Conservation (phyloP, 2,329 filamentous ascomycete genomes). For the Colletotrichum sp. region DNA sequence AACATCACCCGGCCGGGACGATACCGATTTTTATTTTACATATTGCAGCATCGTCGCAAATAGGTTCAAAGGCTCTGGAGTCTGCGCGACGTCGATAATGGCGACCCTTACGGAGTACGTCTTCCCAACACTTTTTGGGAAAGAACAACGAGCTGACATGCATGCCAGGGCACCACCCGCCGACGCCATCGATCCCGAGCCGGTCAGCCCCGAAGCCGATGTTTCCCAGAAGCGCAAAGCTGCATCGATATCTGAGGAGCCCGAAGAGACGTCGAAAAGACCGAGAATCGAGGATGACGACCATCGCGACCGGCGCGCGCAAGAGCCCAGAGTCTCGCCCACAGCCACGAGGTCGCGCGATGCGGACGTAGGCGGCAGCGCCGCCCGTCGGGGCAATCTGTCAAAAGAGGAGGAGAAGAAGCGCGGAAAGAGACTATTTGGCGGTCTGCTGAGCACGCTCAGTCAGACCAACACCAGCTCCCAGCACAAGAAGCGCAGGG, state of each 20-base stretch:
- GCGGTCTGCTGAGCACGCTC: slow-evolving; percentile 78
- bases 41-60: not conserved
- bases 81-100: not conserved
- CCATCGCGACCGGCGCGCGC: not conserved
- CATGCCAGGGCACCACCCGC: not conserved
- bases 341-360: not conserved
- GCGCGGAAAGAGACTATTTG: slow-evolving; percentile 85
- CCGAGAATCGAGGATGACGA: slow-evolving; percentile 18
- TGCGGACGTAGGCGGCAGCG: slow-evolving; percentile 14
- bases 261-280: slow-evolving; percentile 22
- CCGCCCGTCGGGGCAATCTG: slow-evolving; percentile 37
- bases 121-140: not conserved
- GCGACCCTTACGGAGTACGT: slow-evolving; percentile 5
- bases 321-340: not conserved
- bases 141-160: not conserved
- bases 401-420: slow-evolving; percentile 74
- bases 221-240: slow-evolving; percentile 35
- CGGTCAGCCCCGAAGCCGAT: not conserved
- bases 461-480: slow-evolving; percentile 71
- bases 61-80: too few species aligned
- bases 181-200: not conserved
- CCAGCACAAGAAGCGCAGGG: slow-evolving; percentile 73
- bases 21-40: not conserved
- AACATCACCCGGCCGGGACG: not conserved
- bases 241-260: slow-evolving; percentile 22